Evolutionary conservation across 2,329 filamentous ascomycete genomes (phyloP).

Genomic region (Xylariaceae sp.): DNA sequence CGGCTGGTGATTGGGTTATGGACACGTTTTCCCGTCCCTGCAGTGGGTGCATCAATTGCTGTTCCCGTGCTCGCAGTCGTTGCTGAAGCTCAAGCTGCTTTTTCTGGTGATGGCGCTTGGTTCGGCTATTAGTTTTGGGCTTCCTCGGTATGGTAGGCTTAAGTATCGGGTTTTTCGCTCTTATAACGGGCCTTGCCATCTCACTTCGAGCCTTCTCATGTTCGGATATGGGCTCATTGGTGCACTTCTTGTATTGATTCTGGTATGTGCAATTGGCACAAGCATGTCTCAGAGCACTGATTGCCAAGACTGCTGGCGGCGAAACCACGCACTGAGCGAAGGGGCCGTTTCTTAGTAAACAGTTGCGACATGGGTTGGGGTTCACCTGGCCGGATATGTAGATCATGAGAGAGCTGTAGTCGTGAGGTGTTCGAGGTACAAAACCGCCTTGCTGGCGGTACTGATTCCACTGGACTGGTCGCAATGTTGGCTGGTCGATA

Average conservation of each 20-base stretch:
- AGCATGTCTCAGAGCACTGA: conserved; percentile 36
- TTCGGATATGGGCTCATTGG: conserved; percentile 37
- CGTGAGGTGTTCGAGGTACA: conserved; percentile 35
- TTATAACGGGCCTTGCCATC: conserved; percentile 20
- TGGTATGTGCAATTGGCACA: conserved; percentile 44
- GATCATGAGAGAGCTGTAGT: conserved; percentile 41
- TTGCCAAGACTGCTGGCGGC: conserved; percentile 34
- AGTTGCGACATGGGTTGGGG: conserved; percentile 40
- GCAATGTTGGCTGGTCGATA: conserved; percentile 31
- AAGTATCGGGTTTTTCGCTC: conserved; percentile 12
- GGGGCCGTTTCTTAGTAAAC: conserved; percentile 38
- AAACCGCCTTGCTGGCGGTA: conserved; percentile 38
- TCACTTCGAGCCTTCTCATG: conserved; percentile 32
- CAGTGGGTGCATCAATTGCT: neutral
- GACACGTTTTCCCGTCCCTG: neutral
- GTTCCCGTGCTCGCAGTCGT: neutral
- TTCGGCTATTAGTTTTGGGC: conserved; percentile 7
- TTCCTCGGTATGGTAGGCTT: conserved; percentile 22
- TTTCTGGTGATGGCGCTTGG: neutral
- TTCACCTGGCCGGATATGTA: conserved; percentile 40
- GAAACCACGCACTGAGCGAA: conserved; percentile 38
- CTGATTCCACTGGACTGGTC: conserved; percentile 40
- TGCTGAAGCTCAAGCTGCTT: neutral
- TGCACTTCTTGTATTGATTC: conserved; percentile 40
- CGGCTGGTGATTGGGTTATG: conserved; percentile 2